These are phyloP conservation scores for Chaetomidium leptoderma DNA, from an alignment of 495 filamentous ascomycete genomes.

Conservation along the genomic window DNA sequence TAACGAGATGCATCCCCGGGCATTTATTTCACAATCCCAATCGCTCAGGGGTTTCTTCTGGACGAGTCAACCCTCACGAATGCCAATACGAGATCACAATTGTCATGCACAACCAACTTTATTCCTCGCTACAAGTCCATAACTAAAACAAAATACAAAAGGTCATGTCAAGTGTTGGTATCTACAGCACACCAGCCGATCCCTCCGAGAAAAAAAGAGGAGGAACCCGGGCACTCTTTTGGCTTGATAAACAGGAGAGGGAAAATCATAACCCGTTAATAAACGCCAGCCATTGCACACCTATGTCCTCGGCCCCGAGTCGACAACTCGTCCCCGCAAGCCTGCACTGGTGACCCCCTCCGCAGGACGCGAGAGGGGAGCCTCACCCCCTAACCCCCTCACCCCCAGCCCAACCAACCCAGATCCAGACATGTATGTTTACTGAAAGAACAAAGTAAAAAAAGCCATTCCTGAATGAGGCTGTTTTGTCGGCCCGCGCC, in stretches of 20 bases:
- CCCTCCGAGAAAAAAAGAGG: neutral
- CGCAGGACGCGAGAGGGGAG: neutral
- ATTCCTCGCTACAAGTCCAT: too few species aligned
- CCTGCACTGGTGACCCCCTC: too few species aligned
- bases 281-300: slow-evolving; percentile 6
- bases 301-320: neutral
- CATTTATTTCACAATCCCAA: too few species aligned
- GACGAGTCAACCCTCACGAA: too few species aligned
- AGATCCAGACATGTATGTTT: slow-evolving; percentile 5
- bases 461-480: neutral
- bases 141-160: neutral
- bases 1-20: too few species aligned
- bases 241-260: neutral
- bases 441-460: neutral
- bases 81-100: too few species aligned
- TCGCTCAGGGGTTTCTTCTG: too few species aligned
- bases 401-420: slow-evolving; percentile 3
- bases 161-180: slow-evolving; percentile 1
- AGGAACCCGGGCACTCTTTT: neutral
- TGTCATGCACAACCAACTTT: too few species aligned
- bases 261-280: neutral
- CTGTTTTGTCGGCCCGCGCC: slow-evolving; percentile 15
- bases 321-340: neutral
- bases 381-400: neutral
- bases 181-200: neutral